phyloP scores from a whole-genome alignment of 2,329 filamentous ascomycete genomes.

The Penicillium sclerotigenum region DNA sequence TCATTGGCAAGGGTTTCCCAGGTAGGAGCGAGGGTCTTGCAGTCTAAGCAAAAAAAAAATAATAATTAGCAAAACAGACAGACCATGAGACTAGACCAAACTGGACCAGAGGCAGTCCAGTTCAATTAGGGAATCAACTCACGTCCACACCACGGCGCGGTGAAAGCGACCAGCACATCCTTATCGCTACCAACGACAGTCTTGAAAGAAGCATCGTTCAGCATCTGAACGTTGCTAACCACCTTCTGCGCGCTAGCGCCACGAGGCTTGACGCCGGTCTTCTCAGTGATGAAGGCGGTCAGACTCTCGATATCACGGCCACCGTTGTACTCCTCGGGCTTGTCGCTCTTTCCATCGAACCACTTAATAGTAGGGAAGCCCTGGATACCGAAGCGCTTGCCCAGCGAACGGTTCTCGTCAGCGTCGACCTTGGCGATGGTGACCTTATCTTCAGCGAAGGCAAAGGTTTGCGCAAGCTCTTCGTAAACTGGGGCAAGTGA shows the following conservation, averaged over 20 bases:
- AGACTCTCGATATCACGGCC: conserved; percentile 86
- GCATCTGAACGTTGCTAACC: conserved; percentile 71
- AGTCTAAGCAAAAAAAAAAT: conserved; percentile 60
- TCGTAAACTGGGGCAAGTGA: conserved; percentile 92
- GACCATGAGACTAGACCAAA: neutral
- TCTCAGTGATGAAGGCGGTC: conserved; percentile 74
- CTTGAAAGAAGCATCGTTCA: conserved; percentile 78
- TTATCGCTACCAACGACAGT: conserved; percentile 76
- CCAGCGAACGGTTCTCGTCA: conserved; percentile 79
- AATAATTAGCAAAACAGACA: conserved; percentile 6
- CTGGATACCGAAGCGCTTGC: conserved; percentile 81
- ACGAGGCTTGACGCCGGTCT: conserved; percentile 80
- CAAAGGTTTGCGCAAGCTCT: conserved; percentile 74
- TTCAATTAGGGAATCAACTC: conserved; percentile 46
- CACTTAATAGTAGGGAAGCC: conserved; percentile 97
- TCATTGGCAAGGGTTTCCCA: conserved; percentile 86
- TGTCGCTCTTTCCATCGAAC: conserved; percentile 92
- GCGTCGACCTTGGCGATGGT: conserved; percentile 95
- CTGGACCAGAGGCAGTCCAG: neutral
- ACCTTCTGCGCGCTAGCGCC: conserved; percentile 54
- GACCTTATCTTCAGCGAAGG: conserved; percentile 70
- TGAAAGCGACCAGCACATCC: conserved; percentile 92
- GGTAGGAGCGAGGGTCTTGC: conserved; percentile 85
- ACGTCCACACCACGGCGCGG: conserved; percentile 98
- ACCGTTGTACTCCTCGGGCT: conserved; percentile 78